Base-by-base conservation (phyloP, 768 basidiomycete genomes). In the Rossbeevera mucosa region DNA sequence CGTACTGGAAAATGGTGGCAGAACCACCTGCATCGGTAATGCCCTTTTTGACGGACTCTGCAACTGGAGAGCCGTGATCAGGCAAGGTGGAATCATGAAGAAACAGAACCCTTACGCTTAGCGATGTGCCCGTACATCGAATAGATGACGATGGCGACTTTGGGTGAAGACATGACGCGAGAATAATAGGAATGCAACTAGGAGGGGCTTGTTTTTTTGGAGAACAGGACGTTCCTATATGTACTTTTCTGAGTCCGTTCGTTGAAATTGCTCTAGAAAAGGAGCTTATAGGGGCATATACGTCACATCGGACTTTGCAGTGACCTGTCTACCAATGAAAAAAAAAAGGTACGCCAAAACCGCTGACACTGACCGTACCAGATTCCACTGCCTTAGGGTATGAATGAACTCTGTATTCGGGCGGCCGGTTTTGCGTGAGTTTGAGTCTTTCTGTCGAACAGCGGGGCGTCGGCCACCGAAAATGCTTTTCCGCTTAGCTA, bases 71-170 rank as follows among this genome's bases (percentile, higher is more conserved):
- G 51, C 44, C 2, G 26, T 14, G 44, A 46, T 57, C 9, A 49
- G 20, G 36, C 46, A 9, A 43, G 13, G 21, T 22, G 12, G 21
- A 14, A 22, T 5, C 9, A 5, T 52, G 36, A 41, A 45, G 20
- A 41, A 14, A 41, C 6, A 4, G 2, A 18, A 25, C 7, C 74
- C 82, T 45, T 61, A 89, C 88, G 40, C 61, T 79, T 78, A 53
- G 75, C 78, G 66, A 90, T 80, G 66, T 91, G 89, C 57, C 85
- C 85, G 65, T 85, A 87, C 73, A 88, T 68, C 18, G 83, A 70
- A 71, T 89, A 90, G 69, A 89, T 82, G 60, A 89, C 56, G 59
- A 89, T 86, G 49, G 85, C 85, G 57, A 88, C 68, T 57, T 67
- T 79, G 22, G 86, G 85, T 46, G 74, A 56, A 36, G 77, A 63